phyloP scores from a whole-genome alignment of 2,329 filamentous ascomycete genomes.

The Leptographium flavum region DNA sequence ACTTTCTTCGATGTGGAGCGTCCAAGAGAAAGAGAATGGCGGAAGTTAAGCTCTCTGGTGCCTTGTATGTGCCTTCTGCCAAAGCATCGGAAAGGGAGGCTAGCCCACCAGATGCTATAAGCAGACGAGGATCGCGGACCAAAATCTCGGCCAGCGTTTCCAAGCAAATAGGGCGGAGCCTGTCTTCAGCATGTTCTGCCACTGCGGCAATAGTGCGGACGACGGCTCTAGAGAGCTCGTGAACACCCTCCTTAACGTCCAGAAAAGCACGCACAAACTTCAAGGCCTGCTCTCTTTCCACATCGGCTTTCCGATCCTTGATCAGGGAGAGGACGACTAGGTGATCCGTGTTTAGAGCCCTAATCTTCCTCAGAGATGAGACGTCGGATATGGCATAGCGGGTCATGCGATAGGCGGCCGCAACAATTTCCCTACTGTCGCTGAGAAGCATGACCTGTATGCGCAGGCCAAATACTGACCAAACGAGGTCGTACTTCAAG shows the following conservation, averaged over 20 bases:
- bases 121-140: constrained; percentile 66
- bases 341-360: constrained; percentile 78
- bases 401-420: constrained; percentile 84
- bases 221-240: constrained; percentile 74
- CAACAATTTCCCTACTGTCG: constrained; percentile 89
- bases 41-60: constrained; percentile 74
- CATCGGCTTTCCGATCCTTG: constrained; percentile 92
- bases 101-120: constrained; percentile 74
- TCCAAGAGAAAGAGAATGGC: constrained; percentile 88
- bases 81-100: constrained; percentile 82
- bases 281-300: constrained; percentile 90
- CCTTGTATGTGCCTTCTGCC: constrained; percentile 80
- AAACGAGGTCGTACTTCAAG: constrained; percentile 90
- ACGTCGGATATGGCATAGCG: constrained; percentile 90
- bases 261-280: constrained; percentile 94
- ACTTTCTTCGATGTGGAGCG: constrained; percentile 63
- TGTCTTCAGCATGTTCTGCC: constrained; percentile 73
- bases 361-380: constrained; percentile 76
- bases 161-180: constrained; percentile 77
- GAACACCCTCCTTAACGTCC: constrained; percentile 84
- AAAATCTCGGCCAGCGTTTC: constrained; percentile 88
- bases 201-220: constrained; percentile 83
- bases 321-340: constrained; percentile 83
- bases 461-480: constrained; percentile 84
- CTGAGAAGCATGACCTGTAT: constrained; percentile 95